Evolutionary conservation across 2,329 filamentous ascomycete species (phyloP), one percentile per base, ranked within the genome.

Genomic region (Ramularia endophylla): DNA sequence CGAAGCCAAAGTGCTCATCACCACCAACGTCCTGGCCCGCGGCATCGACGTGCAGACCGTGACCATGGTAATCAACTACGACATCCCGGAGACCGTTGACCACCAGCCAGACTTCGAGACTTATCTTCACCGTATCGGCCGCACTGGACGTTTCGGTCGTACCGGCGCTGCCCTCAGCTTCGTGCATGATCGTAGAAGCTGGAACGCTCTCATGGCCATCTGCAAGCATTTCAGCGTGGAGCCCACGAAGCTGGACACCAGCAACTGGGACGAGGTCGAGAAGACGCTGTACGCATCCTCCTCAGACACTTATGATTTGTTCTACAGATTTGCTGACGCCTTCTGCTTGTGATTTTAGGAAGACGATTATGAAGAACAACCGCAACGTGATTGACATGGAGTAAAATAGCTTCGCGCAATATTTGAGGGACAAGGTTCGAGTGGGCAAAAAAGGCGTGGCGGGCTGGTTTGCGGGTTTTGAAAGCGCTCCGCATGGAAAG

Each of bases 21-120:
- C 92, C 1, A 98, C 92, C 54, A 98, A 98, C 60, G 89, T 98
- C 27, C 77, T 98, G 44, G 86, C 92, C 7, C 88, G 92, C 60
- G 92, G 92, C 62, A 97, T 98, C 57, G 92, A 98, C 60, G 71
- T 97, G 62, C 66, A 94, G 69, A 82, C 81, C 19, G 92, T 98
- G 11, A 95, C 88, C 8, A 92, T 98, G 83, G 92, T 98, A 40
- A 88, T 98, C 73, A 98, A 98, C 72, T 98, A 98, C 67, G 71
- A 80, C 56, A 67, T 75, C 25, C 73, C 72, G 3, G 71, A 72
- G 41, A 64, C 66, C 34, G 64, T 64, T 16, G 83, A 83, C 59
- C 81, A 84, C 29, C 68, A 75, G 22, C 85, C 90, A 11, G 92
- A 98, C 60, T 81, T 81, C 34, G 89, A 97, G 70, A 98, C 92